A percentile compares a stretch with the other conserved stretches of the same genome.
Conservation (phyloP, 495 filamentous ascomycete genomes). For the Hypoxylon perforatum region DNA sequence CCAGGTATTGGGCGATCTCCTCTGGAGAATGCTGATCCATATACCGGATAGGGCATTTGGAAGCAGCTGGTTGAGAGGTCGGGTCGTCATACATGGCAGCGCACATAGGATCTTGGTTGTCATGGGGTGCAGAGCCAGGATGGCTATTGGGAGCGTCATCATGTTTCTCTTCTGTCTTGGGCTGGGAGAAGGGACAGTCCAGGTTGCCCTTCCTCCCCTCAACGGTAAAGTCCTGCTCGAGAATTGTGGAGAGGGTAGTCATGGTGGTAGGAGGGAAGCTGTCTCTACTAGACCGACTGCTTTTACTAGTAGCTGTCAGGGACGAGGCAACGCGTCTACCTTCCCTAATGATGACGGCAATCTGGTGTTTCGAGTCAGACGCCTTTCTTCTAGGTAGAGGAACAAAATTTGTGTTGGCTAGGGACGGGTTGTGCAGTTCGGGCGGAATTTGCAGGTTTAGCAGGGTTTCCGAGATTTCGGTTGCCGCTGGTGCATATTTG, state of each 20-base stretch:
- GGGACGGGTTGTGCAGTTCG: conserved; percentile 56
- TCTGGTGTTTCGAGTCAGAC: conserved; percentile 60
- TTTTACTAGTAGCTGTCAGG: conserved; percentile 52
- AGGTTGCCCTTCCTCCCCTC: conserved; percentile 69
- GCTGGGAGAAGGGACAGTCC: conserved; percentile 68
- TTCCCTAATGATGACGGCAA: conserved; percentile 65
- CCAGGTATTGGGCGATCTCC: conserved; percentile 89
- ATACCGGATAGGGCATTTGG: conserved; percentile 88
- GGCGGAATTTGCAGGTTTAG: conserved; percentile 67
- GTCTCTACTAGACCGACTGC: conserved; percentile 50
- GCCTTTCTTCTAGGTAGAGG: conserved; percentile 59
- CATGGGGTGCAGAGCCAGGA: conserved; percentile 48
- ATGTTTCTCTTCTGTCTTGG: conserved; percentile 39
- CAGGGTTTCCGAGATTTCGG: conserved; percentile 63
- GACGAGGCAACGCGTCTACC: conserved; percentile 62
- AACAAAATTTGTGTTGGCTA: conserved; percentile 58
- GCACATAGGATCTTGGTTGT: conserved; percentile 68
- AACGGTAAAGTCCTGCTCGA: conserved; percentile 75
- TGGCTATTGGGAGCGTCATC: conserved; percentile 6
- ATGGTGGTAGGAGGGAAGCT: conserved; percentile 54
- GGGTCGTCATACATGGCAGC: conserved; percentile 67
- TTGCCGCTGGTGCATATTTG: conserved; percentile 65
- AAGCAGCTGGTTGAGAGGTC: conserved; percentile 61
- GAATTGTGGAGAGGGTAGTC: conserved; percentile 63
- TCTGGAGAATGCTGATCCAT: conserved; percentile 89